Base-by-base conservation (phyloP, 345 rosid species). In the Populus ilicifolia region DNA sequence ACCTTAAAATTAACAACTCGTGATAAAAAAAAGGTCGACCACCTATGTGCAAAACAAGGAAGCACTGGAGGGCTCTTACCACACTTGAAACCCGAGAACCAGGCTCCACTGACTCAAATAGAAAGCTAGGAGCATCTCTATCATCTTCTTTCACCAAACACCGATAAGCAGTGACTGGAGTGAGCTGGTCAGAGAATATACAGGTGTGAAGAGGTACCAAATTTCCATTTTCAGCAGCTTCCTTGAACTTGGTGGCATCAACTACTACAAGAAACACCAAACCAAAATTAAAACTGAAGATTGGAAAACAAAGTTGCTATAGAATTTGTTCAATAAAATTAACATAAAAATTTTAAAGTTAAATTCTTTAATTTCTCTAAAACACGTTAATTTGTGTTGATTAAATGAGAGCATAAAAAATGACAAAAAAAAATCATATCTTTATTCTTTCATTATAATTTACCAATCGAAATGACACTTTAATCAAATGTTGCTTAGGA, bases 81-180 rank as follows among this genome's bases (percentile, higher is more conserved):
- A 93, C 89, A 71, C 44, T 88, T 20, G 97, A 91, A 83, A 65
- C 67, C 74, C n/a, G 80, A 73, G 76, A 54, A 74, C 94, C 93
- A 23, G 96, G 93, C 84, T 93, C 89, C 20, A 91, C 94, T 1
- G 98, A 86, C 83, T 96, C 98, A 39, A 86, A 96, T 23, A 92
- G 94, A 81, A 96, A 96, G 81, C 97, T 92, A 0, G 99, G 97
- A 70, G 93, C 89, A 50, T 96, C 98, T 44, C 88, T 86, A 71
- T 96, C 96, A 70, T 93, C 93, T 80, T 88, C 97, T 76, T 82
- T 83, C n/a, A 92, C 98, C 80, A 96, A 71, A 82, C 99, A 96
- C 48, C 98, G 89, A 72, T 92, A 93, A 61, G 96, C 99, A 72
- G 89, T 82, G 68, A 96, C 91, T 0, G 97, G 99, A 69, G 94